phyloP scores from a whole-genome alignment of 768 basidiomycete genomes.

The Boletus vermiculosoides region DNA sequence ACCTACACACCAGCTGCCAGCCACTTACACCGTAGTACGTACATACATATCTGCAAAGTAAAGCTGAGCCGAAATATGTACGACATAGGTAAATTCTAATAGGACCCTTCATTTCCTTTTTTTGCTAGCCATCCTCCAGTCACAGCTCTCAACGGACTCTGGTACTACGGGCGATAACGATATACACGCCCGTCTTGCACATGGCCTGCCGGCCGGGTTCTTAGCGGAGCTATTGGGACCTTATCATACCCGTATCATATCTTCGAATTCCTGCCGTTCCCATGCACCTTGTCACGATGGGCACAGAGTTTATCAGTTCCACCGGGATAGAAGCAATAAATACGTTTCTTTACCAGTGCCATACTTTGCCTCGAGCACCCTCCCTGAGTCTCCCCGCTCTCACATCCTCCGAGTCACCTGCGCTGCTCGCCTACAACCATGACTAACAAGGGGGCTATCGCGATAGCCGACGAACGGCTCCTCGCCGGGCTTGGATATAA shows the following conservation, averaged over 20 bases:
- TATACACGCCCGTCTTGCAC: too few relatives aligned
- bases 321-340: not conserved
- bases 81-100: too few relatives aligned
- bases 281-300: not conserved
- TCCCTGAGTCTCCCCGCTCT: not conserved
- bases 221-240: not conserved
- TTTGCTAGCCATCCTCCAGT: too few relatives aligned
- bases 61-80: too few relatives aligned
- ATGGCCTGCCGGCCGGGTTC: too few relatives aligned
- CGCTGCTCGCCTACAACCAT: constrained; percentile 2
- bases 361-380: too few relatives aligned
- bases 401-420: not conserved
- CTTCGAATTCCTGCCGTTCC: too few relatives aligned
- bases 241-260: not conserved
- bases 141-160: too few relatives aligned
- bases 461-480: constrained; percentile 29
- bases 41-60: not conserved
- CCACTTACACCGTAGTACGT: not conserved
- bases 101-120: too few relatives aligned
- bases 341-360: too few relatives aligned
- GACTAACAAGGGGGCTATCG: constrained; percentile 10
- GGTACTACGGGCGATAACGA: too few relatives aligned
- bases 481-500: constrained; percentile 39
- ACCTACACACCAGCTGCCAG: not conserved
- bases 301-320: not conserved